A percentile compares a stretch with the other conserved stretches of the same genome.
Conservation (phyloP, 345 rosid genomes). For the Limnanthes douglasii region DNA sequence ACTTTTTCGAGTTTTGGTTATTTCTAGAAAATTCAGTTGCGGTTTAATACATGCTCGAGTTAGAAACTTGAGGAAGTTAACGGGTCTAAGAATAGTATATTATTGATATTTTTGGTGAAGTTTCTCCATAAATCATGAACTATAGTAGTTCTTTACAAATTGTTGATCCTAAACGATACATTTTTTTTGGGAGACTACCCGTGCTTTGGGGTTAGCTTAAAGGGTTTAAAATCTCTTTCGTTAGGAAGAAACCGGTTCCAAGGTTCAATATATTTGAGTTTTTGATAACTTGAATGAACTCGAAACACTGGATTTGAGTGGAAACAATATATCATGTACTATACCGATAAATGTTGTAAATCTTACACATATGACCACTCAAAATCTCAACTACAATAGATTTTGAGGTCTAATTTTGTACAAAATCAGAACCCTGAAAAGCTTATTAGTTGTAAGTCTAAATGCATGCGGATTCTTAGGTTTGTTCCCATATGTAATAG, state of each 20-base stretch:
- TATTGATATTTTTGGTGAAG: slow-evolving; percentile 43
- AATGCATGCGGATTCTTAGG: slow-evolving; percentile 46
- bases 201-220: slow-evolving; percentile 38
- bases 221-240: slow-evolving; percentile 38
- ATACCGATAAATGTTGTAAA: slow-evolving; percentile 47
- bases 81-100: slow-evolving; percentile 52
- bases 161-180: slow-evolving; percentile 59
- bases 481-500: slow-evolving; percentile 34
- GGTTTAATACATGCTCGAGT: slow-evolving; percentile 48
- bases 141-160: slow-evolving; percentile 41
- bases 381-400: slow-evolving; percentile 54
- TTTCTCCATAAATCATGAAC: slow-evolving; percentile 53
- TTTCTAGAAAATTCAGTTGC: slow-evolving; percentile 55
- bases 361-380: slow-evolving; percentile 36
- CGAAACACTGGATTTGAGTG: slow-evolving; percentile 32
- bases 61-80: slow-evolving; percentile 36
- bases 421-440: slow-evolving; percentile 37
- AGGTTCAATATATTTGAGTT: slow-evolving; percentile 43
- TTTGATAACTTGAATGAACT: slow-evolving; percentile 34
- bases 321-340: slow-evolving; percentile 41
- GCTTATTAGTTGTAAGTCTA: slow-evolving; percentile 26
- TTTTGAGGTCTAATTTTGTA: slow-evolving; percentile 43
- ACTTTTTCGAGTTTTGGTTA: slow-evolving; percentile 35
- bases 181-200: slow-evolving; percentile 51
- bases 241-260: slow-evolving; percentile 53